Percentiles rank a stretch among this genome's conserved stretches.
These are phyloP conservation scores for Phytophthora europaea DNA, from an alignment of 352 stramenopile species.

Conservation along the genomic window DNA sequence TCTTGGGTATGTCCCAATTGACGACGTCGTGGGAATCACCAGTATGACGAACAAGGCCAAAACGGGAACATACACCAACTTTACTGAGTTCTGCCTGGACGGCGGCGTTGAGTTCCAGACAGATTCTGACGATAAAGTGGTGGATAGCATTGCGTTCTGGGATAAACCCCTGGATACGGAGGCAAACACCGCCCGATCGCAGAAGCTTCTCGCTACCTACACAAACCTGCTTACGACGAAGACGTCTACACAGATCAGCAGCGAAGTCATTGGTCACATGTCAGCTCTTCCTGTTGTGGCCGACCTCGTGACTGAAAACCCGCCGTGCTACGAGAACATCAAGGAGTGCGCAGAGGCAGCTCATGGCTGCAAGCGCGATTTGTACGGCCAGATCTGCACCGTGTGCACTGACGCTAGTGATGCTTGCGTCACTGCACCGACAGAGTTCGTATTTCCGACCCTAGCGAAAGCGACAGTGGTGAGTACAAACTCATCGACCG, in stretches of 20 bases:
- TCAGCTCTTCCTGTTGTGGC: slow-evolving; percentile 43
- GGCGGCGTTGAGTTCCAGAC: slow-evolving; percentile 59
- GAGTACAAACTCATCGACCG: not conserved
- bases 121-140: not conserved
- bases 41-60: slow-evolving; percentile 40
- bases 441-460: slow-evolving; percentile 18
- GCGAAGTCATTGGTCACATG: slow-evolving; percentile 42
- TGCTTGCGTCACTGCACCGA: slow-evolving; percentile 21
- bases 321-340: slow-evolving; percentile 64
- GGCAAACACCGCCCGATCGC: slow-evolving; percentile 43
- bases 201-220: slow-evolving; percentile 60
- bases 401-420: slow-evolving; percentile 29
- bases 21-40: slow-evolving; percentile 83
- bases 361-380: slow-evolving; percentile 60
- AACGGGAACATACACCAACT: slow-evolving; percentile 47
- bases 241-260: slow-evolving; percentile 44
- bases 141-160: slow-evolving; percentile 64
- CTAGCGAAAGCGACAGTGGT: slow-evolving; percentile 29
- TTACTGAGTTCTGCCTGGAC: slow-evolving; percentile 66
- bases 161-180: slow-evolving; percentile 42
- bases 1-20: slow-evolving; percentile 72
- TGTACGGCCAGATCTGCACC: slow-evolving; percentile 66
- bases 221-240: slow-evolving; percentile 29
- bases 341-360: slow-evolving; percentile 37
- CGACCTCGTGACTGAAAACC: slow-evolving; percentile 49